Conservation (phyloP, 208 protist genomes). For the Leishmania aethiopica region DNA sequence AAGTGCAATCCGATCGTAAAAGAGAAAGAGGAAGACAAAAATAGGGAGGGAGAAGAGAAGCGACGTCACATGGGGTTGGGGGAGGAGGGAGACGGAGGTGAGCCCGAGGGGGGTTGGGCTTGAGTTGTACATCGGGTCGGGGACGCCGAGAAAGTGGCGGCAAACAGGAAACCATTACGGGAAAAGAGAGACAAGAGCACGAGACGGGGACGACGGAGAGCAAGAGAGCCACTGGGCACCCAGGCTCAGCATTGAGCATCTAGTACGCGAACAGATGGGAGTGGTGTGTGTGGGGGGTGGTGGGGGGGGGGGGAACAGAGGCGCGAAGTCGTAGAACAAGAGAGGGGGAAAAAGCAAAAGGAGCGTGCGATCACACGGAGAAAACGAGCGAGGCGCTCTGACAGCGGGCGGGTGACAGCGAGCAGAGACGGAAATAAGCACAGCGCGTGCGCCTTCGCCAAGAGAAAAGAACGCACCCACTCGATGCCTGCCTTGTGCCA, state of each 20-base stretch:
- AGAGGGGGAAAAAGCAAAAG: not conserved
- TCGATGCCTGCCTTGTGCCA: not conserved
- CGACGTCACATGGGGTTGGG: not conserved
- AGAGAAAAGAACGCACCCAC: not conserved
- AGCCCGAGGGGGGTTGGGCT: not conserved
- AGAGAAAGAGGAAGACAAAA: not conserved
- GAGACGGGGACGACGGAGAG: too few relatives aligned
- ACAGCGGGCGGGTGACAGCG: not conserved
- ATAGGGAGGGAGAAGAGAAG: not conserved
- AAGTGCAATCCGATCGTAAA: not conserved
- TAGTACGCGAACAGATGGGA: too few relatives aligned
- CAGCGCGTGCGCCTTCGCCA: not conserved
- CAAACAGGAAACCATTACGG: not conserved
- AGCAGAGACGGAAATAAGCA: not conserved
- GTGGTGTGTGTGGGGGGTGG: too few relatives aligned
- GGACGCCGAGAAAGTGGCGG: not conserved
- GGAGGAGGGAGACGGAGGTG: not conserved
- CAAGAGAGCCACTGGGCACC: not conserved
- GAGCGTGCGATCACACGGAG: not conserved
- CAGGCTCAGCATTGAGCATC: too few relatives aligned
- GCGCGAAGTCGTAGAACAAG: not conserved
- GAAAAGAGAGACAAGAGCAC: not conserved
- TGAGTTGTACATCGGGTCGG: not conserved
- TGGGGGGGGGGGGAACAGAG: not conserved
- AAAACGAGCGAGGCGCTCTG: not conserved